Percentiles rank a stretch among this genome's conserved stretches.
These are phyloP conservation scores for Heterobasidion occidentale DNA, from an alignment of 1,284 basidiomycete genomes.

Conservation along the genomic window DNA sequence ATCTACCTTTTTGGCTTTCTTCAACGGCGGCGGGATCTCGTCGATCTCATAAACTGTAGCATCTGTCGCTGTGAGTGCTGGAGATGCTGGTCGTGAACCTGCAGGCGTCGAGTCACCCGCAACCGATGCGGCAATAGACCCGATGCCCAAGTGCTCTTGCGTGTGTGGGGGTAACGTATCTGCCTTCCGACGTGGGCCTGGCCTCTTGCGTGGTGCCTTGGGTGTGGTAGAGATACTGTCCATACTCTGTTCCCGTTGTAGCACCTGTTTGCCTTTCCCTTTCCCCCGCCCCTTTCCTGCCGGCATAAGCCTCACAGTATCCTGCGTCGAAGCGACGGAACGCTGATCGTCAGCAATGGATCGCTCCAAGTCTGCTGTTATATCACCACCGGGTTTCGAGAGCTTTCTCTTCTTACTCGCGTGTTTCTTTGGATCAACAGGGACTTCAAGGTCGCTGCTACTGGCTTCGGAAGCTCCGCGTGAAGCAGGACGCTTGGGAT, in stretches of 20 bases:
- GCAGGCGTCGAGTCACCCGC: conserved; percentile 28
- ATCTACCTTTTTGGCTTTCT: conserved; percentile 68
- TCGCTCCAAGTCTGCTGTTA: conserved; percentile 35
- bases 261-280: conserved; percentile 30
- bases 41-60: conserved; percentile 63
- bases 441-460: conserved; percentile 42
- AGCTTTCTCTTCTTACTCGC: conserved; percentile 45
- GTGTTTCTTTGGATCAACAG: conserved; percentile 26
- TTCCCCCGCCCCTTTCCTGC: conserved; percentile 28
- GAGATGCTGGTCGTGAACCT: conserved; percentile 54
- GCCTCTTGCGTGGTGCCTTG: conserved; percentile 30
- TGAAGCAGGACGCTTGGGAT: conserved; percentile 34
- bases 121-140: conserved; percentile 48
- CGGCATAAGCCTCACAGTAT: conserved; percentile 10
- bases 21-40: conserved; percentile 58
- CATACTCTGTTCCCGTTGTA: conserved; percentile 32
- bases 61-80: conserved; percentile 44
- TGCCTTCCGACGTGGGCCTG: conserved; percentile 36
- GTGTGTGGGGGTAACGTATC: conserved; percentile 30
- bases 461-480: conserved; percentile 39
- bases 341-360: conserved; percentile 24
- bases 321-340: conserved; percentile 11
- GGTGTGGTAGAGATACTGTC: conserved; percentile 33
- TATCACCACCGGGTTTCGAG: conserved; percentile 25
- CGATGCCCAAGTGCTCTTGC: conserved; percentile 41